Conservation (phyloP, 495 filamentous ascomycete species). For the Pseudevernia furfuracea region DNA sequence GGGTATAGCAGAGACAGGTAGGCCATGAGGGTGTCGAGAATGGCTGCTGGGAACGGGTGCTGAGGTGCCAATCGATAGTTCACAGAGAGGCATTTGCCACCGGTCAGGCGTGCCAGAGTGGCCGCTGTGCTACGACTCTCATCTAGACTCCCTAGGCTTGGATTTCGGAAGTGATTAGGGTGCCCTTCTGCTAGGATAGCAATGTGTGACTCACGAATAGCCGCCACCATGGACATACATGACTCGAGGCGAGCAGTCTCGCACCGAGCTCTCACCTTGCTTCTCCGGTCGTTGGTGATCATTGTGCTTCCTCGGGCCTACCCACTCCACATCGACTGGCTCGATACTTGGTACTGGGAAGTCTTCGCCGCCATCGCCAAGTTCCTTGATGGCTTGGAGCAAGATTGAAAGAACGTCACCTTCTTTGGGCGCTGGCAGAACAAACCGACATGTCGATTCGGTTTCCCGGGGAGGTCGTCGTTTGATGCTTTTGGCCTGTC, state of each 20-base stretch:
- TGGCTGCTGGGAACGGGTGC: constrained; percentile 67
- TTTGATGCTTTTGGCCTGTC: neutral
- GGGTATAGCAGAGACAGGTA: constrained; percentile 79
- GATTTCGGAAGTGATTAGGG: neutral
- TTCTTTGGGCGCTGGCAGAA: neutral
- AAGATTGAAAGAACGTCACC: neutral
- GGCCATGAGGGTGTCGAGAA: constrained; percentile 69
- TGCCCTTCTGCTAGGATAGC: neutral
- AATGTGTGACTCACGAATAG: neutral
- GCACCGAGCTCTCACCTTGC: neutral
- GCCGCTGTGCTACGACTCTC: neutral
- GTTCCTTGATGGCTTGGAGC: neutral
- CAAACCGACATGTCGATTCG: neutral
- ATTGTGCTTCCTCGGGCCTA: neutral
- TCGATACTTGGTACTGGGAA: neutral
- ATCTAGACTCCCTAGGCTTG: neutral
- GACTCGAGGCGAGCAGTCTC: neutral
- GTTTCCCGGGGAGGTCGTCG: neutral
- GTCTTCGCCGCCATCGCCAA: neutral
- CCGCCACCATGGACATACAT: neutral
- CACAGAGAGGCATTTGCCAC: constrained; percentile 31
- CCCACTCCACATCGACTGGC: neutral
- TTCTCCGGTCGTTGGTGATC: neutral
- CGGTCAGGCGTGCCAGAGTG: neutral
- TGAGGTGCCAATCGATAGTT: constrained; percentile 82